Conservation (phyloP, 805 yeast species). For the Kazachstania taianensis region DNA sequence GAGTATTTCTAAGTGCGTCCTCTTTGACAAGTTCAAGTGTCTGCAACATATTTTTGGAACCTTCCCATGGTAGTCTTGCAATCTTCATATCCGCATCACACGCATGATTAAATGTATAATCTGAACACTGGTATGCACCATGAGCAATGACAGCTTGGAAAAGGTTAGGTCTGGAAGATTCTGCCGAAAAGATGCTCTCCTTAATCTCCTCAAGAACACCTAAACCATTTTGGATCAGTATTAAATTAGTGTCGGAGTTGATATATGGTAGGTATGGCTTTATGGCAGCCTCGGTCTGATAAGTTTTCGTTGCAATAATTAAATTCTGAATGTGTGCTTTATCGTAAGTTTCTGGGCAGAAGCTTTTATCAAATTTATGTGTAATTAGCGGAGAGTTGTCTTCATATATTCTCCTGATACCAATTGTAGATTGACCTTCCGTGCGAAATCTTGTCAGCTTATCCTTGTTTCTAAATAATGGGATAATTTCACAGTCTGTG, state of each 20-base stretch:
- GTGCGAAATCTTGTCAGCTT: slow-evolving; percentile 18
- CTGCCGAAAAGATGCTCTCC: slow-evolving; percentile 44
- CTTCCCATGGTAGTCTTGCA: slow-evolving; percentile 41
- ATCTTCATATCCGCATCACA: slow-evolving; percentile 57
- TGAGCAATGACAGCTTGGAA: slow-evolving; percentile 76
- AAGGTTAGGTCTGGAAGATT: slow-evolving; percentile 42
- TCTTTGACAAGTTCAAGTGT: slow-evolving; percentile 6
- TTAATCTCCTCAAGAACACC: slow-evolving; percentile 59
- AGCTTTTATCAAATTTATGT: slow-evolving; percentile 7
- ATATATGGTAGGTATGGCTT: slow-evolving; percentile 43
- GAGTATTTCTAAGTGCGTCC: slow-evolving; percentile 15
- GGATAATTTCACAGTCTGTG: slow-evolving; percentile 20
- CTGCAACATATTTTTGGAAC: slow-evolving; percentile 14
- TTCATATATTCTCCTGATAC: slow-evolving; percentile 18
- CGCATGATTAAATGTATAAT: slow-evolving; percentile 45
- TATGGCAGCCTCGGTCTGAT: slow-evolving; percentile 59
- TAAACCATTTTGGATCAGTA: slow-evolving; percentile 82
- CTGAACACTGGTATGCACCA: slow-evolving; percentile 54
- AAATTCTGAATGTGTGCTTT: slow-evolving; percentile 38
- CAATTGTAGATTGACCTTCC: slow-evolving; percentile 13
- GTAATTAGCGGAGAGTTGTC: slow-evolving; percentile 9
- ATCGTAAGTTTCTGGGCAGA: slow-evolving; percentile 19
- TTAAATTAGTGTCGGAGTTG: slow-evolving; percentile 42
- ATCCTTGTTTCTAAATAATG: slow-evolving; percentile 23
- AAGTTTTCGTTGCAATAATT: slow-evolving; percentile 71